Evolutionary conservation across 345 rosid genomes (phyloP).

Genomic region (Diplotaxis tenuifolia): DNA sequence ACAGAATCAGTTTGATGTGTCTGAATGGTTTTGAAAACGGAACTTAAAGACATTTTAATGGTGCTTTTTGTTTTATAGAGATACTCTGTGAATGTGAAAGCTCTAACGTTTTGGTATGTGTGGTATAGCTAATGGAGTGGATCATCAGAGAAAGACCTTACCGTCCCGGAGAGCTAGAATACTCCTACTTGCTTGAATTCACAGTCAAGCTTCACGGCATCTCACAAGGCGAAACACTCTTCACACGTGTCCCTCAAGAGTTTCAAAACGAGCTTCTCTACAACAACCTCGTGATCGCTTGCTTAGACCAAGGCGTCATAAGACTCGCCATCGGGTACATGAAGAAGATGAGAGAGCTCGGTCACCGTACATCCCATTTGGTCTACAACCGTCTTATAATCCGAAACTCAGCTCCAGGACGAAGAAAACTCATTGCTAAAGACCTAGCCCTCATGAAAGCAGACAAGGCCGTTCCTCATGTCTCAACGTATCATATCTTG

Average conservation of each 20-base stretch:
- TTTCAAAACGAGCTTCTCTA: slow-evolving; percentile 82
- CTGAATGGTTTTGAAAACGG: no score
- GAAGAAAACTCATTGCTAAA: slow-evolving; percentile 67
- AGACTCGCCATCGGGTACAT: slow-evolving; percentile 77
- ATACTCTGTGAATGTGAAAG: neutral
- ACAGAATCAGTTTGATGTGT: no score
- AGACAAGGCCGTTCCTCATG: slow-evolving; percentile 71
- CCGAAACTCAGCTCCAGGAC: slow-evolving; percentile 65
- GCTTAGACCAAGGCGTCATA: slow-evolving; percentile 72
- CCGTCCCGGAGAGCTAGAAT: slow-evolving; percentile 74
- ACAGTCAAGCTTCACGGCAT: slow-evolving; percentile 74
- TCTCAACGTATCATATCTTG: slow-evolving; percentile 81
- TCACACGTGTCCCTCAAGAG: slow-evolving; percentile 65
- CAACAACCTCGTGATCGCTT: slow-evolving; percentile 81
- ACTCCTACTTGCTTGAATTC: slow-evolving; percentile 79
- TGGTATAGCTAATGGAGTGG: slow-evolving; percentile 89
- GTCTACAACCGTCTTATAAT: slow-evolving; percentile 80
- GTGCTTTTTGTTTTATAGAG: neutral
- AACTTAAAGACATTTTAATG: neutral
- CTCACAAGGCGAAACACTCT: slow-evolving; percentile 71
- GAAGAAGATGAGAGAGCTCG: slow-evolving; percentile 93
- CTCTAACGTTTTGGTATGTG: slow-evolving; percentile 3
- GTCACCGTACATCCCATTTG: slow-evolving; percentile 64
- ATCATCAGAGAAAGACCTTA: slow-evolving; percentile 87
- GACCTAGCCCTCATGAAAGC: slow-evolving; percentile 85